phyloP scores from a whole-genome alignment of 257 asterid species.

The Solanum chmielewskii region DNA sequence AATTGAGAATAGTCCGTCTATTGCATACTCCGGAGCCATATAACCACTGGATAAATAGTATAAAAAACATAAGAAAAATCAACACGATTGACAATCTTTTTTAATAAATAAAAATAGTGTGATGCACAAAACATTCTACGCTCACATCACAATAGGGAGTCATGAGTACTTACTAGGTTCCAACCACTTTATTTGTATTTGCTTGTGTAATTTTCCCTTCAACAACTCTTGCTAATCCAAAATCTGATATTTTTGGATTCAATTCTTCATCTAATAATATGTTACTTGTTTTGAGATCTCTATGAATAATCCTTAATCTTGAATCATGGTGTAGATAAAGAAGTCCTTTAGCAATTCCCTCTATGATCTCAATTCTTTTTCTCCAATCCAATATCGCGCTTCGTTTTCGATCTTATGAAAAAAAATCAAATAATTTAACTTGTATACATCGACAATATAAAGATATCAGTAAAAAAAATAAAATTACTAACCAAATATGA shows the following conservation, averaged over 20 bases:
- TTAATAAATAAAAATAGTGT: not conserved
- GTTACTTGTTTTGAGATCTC: not conserved
- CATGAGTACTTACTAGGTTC: not conserved
- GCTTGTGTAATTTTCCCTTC: constrained; percentile 1
- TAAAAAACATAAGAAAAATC: not conserved
- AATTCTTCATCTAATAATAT: not conserved
- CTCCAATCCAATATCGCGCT: not conserved
- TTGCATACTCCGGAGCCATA: not conserved
- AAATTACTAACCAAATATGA: not conserved
- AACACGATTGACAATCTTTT: not conserved
- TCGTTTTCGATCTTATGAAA: not conserved
- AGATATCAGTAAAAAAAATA: not conserved
- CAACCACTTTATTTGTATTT: not conserved
- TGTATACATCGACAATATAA: not conserved
- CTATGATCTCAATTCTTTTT: not conserved
- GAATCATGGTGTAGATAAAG: not conserved
- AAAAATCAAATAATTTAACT: not conserved
- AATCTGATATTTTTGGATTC: not conserved
- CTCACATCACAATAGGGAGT: not conserved
- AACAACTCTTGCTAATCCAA: not conserved
- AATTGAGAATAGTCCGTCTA: not conserved
- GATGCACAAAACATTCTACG: not conserved
- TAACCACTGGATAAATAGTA: not conserved
- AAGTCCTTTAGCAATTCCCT: not conserved
- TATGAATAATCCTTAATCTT: not conserved